phyloP scores from a whole-genome alignment of 2,329 filamentous ascomycete genomes.

The Monilinia laxa region DNA sequence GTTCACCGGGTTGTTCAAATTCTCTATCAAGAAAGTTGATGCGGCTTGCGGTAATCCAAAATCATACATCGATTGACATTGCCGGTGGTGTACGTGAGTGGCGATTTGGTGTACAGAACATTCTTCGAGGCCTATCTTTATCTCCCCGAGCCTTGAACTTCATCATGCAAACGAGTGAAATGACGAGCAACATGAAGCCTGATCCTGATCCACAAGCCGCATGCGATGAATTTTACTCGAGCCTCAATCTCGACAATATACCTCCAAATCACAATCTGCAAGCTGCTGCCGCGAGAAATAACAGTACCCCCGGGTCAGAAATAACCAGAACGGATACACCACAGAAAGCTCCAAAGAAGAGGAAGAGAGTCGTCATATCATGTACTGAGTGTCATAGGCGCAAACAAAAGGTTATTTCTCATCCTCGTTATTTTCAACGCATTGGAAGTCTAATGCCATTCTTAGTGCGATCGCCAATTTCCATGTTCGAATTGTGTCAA shows the following conservation, averaged over 20 bases:
- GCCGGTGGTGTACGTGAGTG: conserved; percentile 41
- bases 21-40: neutral
- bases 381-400: conserved; percentile 64
- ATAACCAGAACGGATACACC: conserved; percentile 21
- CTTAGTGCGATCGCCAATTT: conserved; percentile 57
- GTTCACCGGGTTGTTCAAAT: neutral
- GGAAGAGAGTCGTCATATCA: conserved; percentile 60
- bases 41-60: neutral
- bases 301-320: neutral
- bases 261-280: conserved; percentile 22
- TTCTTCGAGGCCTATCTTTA: conserved; percentile 64
- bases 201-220: conserved; percentile 8
- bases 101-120: conserved; percentile 43
- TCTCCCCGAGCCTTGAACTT: conserved; percentile 47
- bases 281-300: conserved; percentile 1
- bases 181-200: conserved; percentile 15
- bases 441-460: conserved; percentile 25
- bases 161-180: conserved; percentile 54
- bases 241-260: conserved; percentile 12
- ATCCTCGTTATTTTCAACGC: neutral
- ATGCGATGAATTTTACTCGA: conserved; percentile 18
- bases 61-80: neutral
- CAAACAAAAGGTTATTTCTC: conserved; percentile 45
- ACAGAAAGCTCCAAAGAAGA: conserved; percentile 46
- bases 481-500: conserved; percentile 61